Evolutionary conservation across 75 land plant species (phyloP).

Genomic region (Sequoia sempervirens): DNA sequence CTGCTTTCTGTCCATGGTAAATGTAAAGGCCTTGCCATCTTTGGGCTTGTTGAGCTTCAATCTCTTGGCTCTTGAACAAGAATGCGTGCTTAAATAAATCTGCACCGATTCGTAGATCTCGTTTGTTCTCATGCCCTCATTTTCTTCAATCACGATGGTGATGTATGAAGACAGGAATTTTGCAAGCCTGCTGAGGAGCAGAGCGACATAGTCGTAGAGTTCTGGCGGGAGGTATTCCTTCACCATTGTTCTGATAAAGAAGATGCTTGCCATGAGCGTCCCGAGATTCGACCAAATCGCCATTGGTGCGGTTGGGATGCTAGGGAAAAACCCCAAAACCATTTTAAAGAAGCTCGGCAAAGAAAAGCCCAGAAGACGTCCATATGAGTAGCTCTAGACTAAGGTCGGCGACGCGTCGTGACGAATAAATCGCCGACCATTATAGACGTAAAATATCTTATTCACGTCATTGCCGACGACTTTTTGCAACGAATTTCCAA

Average conservation of each 20-base stretch:
- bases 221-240: conserved; percentile 25
- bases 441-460: too few species aligned
- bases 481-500: too few species aligned
- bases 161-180: conserved; percentile 13
- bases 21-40: not conserved
- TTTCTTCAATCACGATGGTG: conserved; percentile 19
- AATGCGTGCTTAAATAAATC: conserved; percentile 9
- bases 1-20: conserved; percentile 14
- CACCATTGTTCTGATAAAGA: conserved; percentile 9
- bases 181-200: conserved; percentile 6
- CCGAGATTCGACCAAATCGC: not conserved
- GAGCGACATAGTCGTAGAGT: conserved; percentile 7
- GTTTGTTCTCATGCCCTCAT: conserved; percentile 7
- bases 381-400: too few species aligned
- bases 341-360: too few species aligned
- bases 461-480: too few species aligned
- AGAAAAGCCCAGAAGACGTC: too few species aligned
- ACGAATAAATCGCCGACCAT: too few species aligned
- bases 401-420: too few species aligned
- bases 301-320: not conserved
- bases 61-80: not conserved
- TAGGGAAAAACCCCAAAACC: too few species aligned
- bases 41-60: conserved; percentile 13
- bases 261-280: not conserved
- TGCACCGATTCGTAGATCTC: conserved; percentile 15